Conservation (phyloP, 352 stramenopile species). For the Phytophthora quininea region DNA sequence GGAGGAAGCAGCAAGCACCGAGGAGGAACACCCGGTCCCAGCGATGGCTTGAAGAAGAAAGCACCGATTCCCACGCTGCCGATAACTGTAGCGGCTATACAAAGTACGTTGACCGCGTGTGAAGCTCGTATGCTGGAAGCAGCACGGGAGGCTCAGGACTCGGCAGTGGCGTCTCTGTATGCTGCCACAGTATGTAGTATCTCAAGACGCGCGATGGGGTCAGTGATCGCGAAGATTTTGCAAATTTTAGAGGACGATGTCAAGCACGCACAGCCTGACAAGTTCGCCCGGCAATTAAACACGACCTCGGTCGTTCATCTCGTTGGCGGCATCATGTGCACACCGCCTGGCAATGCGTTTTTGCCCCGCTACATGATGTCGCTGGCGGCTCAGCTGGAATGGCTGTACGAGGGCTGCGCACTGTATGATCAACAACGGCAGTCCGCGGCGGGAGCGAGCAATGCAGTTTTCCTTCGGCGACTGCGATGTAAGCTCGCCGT, state of each 20-base stretch:
- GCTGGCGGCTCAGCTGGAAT: slow-evolving; percentile 76
- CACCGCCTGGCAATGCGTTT: slow-evolving; percentile 65
- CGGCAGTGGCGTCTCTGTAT: slow-evolving; percentile 79
- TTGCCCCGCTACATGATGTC: slow-evolving; percentile 90
- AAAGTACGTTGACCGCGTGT: slow-evolving; percentile 48
- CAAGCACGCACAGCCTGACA: slow-evolving; percentile 60
- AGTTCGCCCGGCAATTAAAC: slow-evolving; percentile 72
- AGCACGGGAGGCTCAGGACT: slow-evolving; percentile 64
- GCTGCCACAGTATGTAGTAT: slow-evolving; percentile 83
- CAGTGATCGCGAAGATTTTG: slow-evolving; percentile 81
- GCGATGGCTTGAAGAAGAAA: slow-evolving; percentile 30
- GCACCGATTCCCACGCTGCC: slow-evolving; percentile 10
- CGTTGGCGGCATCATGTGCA: slow-evolving; percentile 80
- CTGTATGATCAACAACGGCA: slow-evolving; percentile 50
- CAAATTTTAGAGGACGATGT: slow-evolving; percentile 86
- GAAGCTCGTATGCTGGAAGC: slow-evolving; percentile 64
- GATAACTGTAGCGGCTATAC: slow-evolving; percentile 34
- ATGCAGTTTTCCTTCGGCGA: slow-evolving; percentile 49
- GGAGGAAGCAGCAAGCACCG: slow-evolving; percentile 26
- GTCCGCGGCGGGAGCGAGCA: slow-evolving; percentile 10
- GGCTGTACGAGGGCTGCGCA: slow-evolving; percentile 65
- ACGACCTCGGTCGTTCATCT: slow-evolving; percentile 73
- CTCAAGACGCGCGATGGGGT: slow-evolving; percentile 77
- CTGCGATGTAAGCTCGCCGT: slow-evolving; percentile 79
- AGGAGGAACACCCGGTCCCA: slow-evolving; percentile 28